Evolutionary conservation across 345 rosid genomes (phyloP), one percentile per base, ranked within the genome.

Genomic region (Salix suchowensis): DNA sequence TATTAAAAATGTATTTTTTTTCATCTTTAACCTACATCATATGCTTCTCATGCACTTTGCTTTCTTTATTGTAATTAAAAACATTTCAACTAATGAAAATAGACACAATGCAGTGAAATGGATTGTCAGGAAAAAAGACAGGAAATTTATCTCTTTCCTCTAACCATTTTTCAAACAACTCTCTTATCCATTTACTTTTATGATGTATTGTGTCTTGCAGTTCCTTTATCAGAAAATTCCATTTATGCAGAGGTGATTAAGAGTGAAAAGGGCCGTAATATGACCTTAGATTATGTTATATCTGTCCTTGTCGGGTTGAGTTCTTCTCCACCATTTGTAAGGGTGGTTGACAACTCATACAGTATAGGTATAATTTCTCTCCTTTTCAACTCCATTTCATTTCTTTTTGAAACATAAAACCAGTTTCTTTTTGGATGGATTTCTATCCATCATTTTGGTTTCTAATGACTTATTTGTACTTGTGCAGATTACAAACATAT

Each of bases 181-280:
- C 58, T 44, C 68, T 36, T 70, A 34, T 14, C 39, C 50, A 3
- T 65, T 65, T 50, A 37, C 65, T 19, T 39, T 15, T 76, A 18
- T 58, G 15, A 3, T 24, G 28, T 74, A 42, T 74, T 72, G 21
- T 72, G 15, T 71, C 67, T 83, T 92, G 81, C 89, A 93, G 98
- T 70, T 86, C 84, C 94, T 7, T 76, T 93, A 80, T 88, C 92
- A 11, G 42, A 90, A 44, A 83, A 86, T 82, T 74, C 93, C 68
- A 90, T 96, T 48, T 96, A 86, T 71, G 97, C 88, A 78, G 98
- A 92, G 84, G 91, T 92, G 73, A 91, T 92, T 83, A 89, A 90
- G 85, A 86, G 81, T 78, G 93, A 88, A 83, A 89, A 83, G 66
- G 96, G 93, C 67, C 94, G 91, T 65, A 84, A 82, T 71, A 85